Percentiles rank a stretch among this genome's conserved stretches.
These are phyloP conservation scores for Panellus pusillus DNA, from an alignment of 768 basidiomycete genomes.

Conservation along the genomic window DNA sequence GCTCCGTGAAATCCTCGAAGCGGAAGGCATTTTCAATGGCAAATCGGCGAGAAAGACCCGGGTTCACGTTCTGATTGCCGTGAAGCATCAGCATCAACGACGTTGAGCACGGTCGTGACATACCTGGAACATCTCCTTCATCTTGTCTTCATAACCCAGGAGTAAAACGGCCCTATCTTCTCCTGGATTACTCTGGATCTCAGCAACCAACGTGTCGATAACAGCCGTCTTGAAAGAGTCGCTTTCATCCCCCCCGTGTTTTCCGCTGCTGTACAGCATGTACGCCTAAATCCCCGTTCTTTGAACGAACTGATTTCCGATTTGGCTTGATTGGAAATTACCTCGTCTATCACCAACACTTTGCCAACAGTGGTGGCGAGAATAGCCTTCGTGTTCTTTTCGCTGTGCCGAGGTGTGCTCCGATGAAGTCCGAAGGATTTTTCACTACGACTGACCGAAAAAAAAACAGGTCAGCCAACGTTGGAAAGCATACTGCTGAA, in stretches of 20 bases:
- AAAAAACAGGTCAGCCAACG: not conserved
- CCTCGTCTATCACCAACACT: conserved; percentile 72
- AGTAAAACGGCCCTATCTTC: conserved; percentile 71
- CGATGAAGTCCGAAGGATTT: conserved; percentile 69
- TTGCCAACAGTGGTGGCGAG: conserved; percentile 59
- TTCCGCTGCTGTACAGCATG: conserved; percentile 53
- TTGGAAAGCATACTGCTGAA: not conserved
- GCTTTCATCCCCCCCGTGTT: conserved; percentile 26
- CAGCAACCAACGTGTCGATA: conserved; percentile 74
- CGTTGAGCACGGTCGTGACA: not conserved
- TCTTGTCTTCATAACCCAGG: conserved; percentile 64
- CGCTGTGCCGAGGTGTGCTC: conserved; percentile 54
- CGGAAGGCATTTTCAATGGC: conserved; percentile 65
- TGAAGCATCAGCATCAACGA: not conserved
- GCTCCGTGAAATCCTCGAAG: conserved; percentile 61
- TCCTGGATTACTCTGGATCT: conserved; percentile 66
- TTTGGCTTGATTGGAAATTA: conserved; percentile 14
- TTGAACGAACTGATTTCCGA: not conserved
- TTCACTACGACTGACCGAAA: conserved; percentile 53
- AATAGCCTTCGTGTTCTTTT: conserved; percentile 64
- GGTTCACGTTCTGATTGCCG: conserved; percentile 60
- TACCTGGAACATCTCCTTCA: conserved; percentile 75
- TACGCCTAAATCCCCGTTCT: conserved; percentile 47
- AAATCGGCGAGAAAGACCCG: conserved; percentile 64
- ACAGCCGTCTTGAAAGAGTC: conserved; percentile 66